phyloP scores from a whole-genome alignment of 2,329 filamentous ascomycete genomes.

The Ophiostoma sp. region DNA sequence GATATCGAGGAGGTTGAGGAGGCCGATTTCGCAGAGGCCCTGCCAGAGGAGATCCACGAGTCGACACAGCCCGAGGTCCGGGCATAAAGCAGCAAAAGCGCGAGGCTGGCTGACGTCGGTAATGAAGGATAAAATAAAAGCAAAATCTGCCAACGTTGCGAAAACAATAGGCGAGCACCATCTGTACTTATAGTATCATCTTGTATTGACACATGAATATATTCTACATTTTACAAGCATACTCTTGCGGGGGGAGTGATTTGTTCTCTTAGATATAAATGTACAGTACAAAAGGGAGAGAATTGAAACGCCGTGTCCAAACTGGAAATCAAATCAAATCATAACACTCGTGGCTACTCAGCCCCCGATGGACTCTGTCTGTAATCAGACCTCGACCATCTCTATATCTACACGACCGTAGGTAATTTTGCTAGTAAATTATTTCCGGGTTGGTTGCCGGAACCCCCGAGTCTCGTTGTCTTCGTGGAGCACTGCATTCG shows the following conservation, averaged over 20 bases:
- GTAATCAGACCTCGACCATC: neutral
- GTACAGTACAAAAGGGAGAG: neutral
- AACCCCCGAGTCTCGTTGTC: conserved; percentile 40
- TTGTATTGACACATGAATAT: conserved; percentile 11
- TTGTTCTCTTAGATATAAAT: conserved; percentile 1
- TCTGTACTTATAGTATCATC: conserved; percentile 14
- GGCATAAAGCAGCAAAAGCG: neutral
- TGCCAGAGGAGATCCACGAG: conserved; percentile 9
- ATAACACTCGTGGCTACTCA: neutral
- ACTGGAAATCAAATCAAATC: neutral
- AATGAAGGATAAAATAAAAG: neutral
- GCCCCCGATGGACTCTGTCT: neutral
- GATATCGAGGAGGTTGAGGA: neutral
- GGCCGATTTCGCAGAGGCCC: neutral
- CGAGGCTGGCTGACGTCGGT: neutral
- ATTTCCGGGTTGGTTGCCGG: conserved; percentile 43
- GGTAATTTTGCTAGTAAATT: neutral
- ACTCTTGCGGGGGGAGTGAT: neutral
- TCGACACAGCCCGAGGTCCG: conserved; percentile 4
- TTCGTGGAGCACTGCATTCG: conserved; percentile 10
- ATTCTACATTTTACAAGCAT: neutral
- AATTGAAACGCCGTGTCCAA: neutral
- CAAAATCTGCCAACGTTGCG: neutral
- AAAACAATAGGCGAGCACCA: neutral
- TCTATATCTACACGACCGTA: neutral